Percentiles rank a stretch among this genome's conserved stretches.
phyloP scores from a whole-genome alignment of 1,139 yeast genomes.

The Lodderomyces elongisporus region DNA sequence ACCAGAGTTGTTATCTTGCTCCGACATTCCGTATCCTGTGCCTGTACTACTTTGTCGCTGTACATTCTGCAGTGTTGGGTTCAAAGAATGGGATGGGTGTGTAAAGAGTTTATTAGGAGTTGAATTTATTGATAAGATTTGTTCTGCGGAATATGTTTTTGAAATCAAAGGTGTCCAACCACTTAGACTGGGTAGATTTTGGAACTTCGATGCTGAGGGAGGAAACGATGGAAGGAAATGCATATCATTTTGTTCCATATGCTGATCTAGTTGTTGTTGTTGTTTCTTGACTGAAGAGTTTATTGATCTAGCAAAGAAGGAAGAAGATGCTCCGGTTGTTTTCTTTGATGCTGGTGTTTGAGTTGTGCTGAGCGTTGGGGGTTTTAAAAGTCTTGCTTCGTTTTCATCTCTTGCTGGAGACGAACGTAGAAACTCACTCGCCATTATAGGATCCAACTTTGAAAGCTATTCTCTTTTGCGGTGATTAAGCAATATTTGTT shows the following conservation, averaged over 20 bases:
- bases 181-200: conserved; percentile 19
- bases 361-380: conserved; percentile 3
- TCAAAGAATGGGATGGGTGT: conserved; percentile 1
- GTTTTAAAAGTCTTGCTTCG: conserved; percentile 1
- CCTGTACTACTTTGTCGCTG: no score
- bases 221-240: conserved; percentile 14
- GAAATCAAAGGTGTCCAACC: conserved; percentile 46
- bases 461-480: no score
- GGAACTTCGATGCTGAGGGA: conserved; percentile 25
- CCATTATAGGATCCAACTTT: no score
- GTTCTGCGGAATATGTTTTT: conserved; percentile 36
- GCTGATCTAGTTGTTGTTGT: conserved; percentile 4
- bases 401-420: conserved; percentile 25
- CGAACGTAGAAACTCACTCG: conserved; percentile 30
- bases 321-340: conserved; percentile 7
- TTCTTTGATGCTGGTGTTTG: conserved; percentile 10
- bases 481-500: no score
- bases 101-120: conserved; percentile 24
- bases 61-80: no score
- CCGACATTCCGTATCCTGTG: no score
- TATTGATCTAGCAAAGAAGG: conserved; percentile 5
- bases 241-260: conserved; percentile 8
- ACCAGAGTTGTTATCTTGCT: background rate
- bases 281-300: conserved; percentile 3
- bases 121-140: conserved; percentile 30